phyloP scores from a whole-genome alignment of 2,329 filamentous ascomycete genomes.

The Botrytis byssoidea region DNA sequence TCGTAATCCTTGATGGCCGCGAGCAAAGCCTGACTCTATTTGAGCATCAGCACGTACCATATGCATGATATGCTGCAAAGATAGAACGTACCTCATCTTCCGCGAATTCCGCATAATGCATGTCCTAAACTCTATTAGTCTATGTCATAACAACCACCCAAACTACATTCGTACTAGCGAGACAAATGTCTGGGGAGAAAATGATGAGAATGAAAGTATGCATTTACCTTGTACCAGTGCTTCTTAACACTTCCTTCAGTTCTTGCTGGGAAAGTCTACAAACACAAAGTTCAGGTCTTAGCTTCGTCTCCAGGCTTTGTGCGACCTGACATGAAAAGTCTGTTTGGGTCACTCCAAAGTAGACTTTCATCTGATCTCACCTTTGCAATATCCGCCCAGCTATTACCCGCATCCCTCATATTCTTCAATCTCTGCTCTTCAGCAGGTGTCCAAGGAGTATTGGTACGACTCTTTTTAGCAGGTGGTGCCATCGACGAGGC shows the following conservation, averaged over 20 bases:
- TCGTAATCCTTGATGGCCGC: conserved; percentile 99
- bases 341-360: neutral
- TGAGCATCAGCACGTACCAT: conserved; percentile 34
- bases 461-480: conserved; percentile 93
- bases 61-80: conserved; percentile 7
- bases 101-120: conserved; percentile 98
- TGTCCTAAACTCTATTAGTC: conserved; percentile 61
- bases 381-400: conserved; percentile 98
- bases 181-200: neutral
- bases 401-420: conserved; percentile 89
- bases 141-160: neutral
- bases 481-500: conserved; percentile 50
- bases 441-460: conserved; percentile 94
- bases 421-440: conserved; percentile 91
- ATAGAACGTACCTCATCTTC: conserved; percentile 77
- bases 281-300: conserved; percentile 25
- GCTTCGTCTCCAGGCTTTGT: conserved; percentile 5
- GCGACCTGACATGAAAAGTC: conserved; percentile 18
- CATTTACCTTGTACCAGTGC: conserved; percentile 91
- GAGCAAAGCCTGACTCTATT: conserved; percentile 59
- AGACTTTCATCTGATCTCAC: conserved; percentile 47
- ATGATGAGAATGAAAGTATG: neutral
- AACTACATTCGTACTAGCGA: conserved; percentile 16
- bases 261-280: conserved; percentile 81
- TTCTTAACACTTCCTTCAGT: conserved; percentile 99